A percentile compares a stretch with the other conserved stretches of the same genome.
phyloP scores from a whole-genome alignment of 1,139 yeast species.

The Candida sanyaensis region DNA sequence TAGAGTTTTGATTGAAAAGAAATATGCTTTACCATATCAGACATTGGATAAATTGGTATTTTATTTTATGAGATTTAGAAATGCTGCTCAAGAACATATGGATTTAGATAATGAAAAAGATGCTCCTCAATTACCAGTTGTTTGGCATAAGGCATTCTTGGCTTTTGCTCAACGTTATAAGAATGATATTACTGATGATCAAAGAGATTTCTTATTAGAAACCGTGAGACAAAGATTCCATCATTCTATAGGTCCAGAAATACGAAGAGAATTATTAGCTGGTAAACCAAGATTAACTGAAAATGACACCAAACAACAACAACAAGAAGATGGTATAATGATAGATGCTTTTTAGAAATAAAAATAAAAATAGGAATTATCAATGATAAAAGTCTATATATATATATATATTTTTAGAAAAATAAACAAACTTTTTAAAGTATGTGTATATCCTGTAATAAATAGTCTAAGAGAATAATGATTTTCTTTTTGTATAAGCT shows the following conservation, averaged over 20 bases:
- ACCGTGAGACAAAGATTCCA: slow-evolving; percentile 91
- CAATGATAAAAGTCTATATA: neutral
- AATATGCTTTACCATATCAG: slow-evolving; percentile 95
- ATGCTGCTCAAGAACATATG: slow-evolving; percentile 42
- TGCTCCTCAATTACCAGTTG: slow-evolving; percentile 82
- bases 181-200: slow-evolving; percentile 96
- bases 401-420: too few relatives aligned
- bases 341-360: slow-evolving; percentile 38
- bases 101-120: slow-evolving; percentile 38
- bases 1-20: slow-evolving; percentile 85
- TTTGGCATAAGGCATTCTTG: slow-evolving; percentile 95
- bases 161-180: slow-evolving; percentile 95
- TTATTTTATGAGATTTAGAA: slow-evolving; percentile 88
- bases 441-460: neutral
- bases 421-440: too few relatives aligned
- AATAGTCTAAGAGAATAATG: too few relatives aligned
- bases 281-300: slow-evolving; percentile 55
- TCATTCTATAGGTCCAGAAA: slow-evolving; percentile 87
- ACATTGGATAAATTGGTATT: slow-evolving; percentile 95
- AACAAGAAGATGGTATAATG: slow-evolving; percentile 37
- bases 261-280: slow-evolving; percentile 87
- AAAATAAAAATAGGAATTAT: neutral
- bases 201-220: slow-evolving; percentile 88
- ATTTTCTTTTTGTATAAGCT: neutral
- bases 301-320: slow-evolving; percentile 11